Evolutionary conservation across 2,329 filamentous ascomycete species (phyloP).

Genomic region (Trichoderma koningiopsis): DNA sequence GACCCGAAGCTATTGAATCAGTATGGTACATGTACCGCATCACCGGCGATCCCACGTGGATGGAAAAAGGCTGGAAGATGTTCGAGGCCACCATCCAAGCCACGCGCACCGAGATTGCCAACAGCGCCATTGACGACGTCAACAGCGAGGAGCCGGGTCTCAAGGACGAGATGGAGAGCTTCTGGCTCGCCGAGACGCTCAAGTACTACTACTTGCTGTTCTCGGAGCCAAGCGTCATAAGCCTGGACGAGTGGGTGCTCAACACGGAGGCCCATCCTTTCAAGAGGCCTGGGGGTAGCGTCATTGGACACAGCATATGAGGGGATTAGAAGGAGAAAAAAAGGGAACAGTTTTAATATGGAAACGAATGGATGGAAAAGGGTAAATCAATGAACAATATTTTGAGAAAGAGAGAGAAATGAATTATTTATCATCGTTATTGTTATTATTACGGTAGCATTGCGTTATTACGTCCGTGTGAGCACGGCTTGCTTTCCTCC

Average conservation of each 20-base stretch:
- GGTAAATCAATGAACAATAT: not conserved
- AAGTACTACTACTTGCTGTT: slow-evolving; percentile 92
- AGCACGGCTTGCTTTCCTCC: not conserved
- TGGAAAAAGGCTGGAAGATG: slow-evolving; percentile 86
- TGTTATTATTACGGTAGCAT: not conserved
- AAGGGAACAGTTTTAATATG: not conserved
- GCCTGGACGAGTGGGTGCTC: slow-evolving; percentile 68
- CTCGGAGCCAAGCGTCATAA: slow-evolving; percentile 64
- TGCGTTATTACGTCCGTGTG: not conserved
- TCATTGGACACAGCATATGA: slow-evolving; percentile 18
- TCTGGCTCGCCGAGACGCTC: slow-evolving; percentile 87
- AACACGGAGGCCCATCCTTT: slow-evolving; percentile 66
- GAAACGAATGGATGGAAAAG: not conserved
- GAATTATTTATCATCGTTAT: not conserved
- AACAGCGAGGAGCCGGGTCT: slow-evolving; percentile 45
- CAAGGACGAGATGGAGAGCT: slow-evolving; percentile 77
- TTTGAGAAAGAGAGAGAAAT: not conserved
- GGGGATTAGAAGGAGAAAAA: not conserved
- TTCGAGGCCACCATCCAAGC: slow-evolving; percentile 70
- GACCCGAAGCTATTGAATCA: slow-evolving; percentile 84
- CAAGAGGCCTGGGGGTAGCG: slow-evolving; percentile 41
- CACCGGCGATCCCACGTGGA: slow-evolving; percentile 73
- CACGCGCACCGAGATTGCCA: slow-evolving; percentile 66
- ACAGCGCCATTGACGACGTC: slow-evolving; percentile 71
- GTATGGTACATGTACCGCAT: slow-evolving; percentile 91